Percentiles rank a stretch among this genome's conserved stretches.
Conservation (phyloP, 75 land plant genomes). For the Cupressus sempervirens region DNA sequence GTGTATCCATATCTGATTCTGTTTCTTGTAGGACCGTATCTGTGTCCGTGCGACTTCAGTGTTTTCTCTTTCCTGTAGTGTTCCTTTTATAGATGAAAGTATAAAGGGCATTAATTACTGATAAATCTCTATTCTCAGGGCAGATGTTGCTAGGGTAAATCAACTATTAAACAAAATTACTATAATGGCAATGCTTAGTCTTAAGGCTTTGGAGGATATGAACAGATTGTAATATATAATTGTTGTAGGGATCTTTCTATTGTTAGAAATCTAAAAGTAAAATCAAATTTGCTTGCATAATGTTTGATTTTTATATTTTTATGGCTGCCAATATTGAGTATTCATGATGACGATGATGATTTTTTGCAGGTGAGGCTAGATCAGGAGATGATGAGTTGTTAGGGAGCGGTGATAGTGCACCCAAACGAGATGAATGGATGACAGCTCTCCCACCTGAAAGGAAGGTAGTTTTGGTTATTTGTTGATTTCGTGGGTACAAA, state of each 20-base stretch:
- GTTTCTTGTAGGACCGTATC: too few relatives aligned
- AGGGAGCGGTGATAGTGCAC: slow-evolving; percentile 35
- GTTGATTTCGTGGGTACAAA: neutral
- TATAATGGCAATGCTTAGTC: neutral
- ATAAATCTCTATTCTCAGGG: neutral
- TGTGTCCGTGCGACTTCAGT: too few relatives aligned
- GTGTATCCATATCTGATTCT: too few relatives aligned
- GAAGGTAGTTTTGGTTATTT: slow-evolving; percentile 39
- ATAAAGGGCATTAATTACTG: neutral
- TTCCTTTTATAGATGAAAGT: neutral
- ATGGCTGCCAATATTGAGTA: neutral
- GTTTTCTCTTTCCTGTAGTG: neutral
- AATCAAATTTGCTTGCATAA: neutral
- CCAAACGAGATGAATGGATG: slow-evolving; percentile 94
- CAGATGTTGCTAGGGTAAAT: neutral
- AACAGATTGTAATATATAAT: neutral
- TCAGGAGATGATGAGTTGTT: slow-evolving; percentile 90
- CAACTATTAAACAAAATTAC: neutral
- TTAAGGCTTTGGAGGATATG: neutral
- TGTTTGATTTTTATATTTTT: neutral
- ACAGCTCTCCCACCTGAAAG: slow-evolving; percentile 90
- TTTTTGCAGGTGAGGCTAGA: slow-evolving; percentile 69
- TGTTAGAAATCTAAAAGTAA: neutral
- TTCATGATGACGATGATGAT: neutral
- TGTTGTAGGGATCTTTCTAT: neutral